Conservation (phyloP, 495 filamentous ascomycete species). For the Tuber magnatum region DNA sequence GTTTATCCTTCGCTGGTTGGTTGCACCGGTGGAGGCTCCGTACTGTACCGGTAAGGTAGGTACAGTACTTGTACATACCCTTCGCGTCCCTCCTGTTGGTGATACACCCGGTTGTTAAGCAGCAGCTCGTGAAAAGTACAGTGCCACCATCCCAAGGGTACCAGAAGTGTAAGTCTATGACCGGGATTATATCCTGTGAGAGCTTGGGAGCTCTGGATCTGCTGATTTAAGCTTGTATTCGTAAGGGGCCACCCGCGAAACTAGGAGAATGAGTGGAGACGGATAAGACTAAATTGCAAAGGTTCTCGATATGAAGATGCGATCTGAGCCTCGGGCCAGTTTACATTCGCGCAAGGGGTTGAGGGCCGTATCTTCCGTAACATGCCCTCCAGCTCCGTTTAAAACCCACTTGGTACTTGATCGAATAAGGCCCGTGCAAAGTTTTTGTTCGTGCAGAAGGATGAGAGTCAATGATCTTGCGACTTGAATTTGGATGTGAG, state of each 20-base stretch:
- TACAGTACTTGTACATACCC: no score
- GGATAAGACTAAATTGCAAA: background rate
- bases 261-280: background rate
- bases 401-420: background rate
- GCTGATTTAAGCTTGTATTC: background rate
- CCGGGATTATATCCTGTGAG: background rate
- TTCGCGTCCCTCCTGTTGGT: no score
- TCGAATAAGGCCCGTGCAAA: background rate
- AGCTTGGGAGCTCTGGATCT: background rate
- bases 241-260: background rate
- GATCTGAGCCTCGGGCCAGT: background rate
- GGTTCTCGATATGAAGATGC: background rate
- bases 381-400: background rate
- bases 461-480: background rate
- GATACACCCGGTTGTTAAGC: background rate
- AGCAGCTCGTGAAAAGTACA: background rate
- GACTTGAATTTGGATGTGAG: background rate
- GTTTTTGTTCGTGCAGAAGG: background rate
- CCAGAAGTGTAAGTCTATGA: background rate
- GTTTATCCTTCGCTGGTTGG: background rate
- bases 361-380: background rate
- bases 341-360: background rate
- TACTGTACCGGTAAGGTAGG: no score
- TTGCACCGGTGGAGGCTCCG: background rate
- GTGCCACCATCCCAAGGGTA: background rate